Conservation (phyloP, 805 yeast species). For the Myxozyma nipponensis region DNA sequence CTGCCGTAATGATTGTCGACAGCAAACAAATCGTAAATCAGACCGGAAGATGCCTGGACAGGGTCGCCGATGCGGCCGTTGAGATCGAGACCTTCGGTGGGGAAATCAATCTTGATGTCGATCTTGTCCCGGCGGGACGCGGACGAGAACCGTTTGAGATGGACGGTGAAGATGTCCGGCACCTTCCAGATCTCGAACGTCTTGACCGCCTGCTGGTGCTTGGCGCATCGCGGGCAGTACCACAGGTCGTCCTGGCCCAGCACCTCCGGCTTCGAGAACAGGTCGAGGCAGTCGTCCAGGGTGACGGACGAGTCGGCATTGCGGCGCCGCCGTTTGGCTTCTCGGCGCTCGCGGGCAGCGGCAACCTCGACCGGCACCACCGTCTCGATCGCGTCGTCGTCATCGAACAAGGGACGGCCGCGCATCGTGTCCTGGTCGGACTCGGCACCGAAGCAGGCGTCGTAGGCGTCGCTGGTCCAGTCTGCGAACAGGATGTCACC, state of each 20-base stretch:
- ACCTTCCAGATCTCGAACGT: constrained; percentile 89
- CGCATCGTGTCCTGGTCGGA: constrained; percentile 41
- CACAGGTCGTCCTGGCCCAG: constrained; percentile 85
- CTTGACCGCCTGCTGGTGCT: constrained; percentile 85
- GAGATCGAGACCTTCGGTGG: constrained; percentile 77
- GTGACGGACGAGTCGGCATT: constrained; percentile 39
- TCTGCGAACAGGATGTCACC: constrained; percentile 56
- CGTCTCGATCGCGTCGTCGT: constrained; percentile 46
- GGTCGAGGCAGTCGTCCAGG: constrained; percentile 66
- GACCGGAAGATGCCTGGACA: constrained; percentile 29
- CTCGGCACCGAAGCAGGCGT: constrained; percentile 48
- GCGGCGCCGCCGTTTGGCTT: constrained; percentile 5
- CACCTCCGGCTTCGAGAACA: constrained; percentile 77
- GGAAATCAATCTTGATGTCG: constrained; percentile 78
- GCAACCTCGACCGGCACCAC: constrained; percentile 56
- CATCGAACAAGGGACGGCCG: constrained; percentile 55
- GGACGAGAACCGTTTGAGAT: constrained; percentile 77
- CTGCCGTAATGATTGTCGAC: constrained; percentile 97
- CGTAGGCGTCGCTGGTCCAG: constrained; percentile 53
- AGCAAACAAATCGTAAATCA: constrained; percentile 79
- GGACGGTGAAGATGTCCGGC: constrained; percentile 86
- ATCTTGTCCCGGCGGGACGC: constrained; percentile 81
- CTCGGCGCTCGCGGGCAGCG: constrained; percentile 32
- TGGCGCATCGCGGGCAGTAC: constrained; percentile 89
- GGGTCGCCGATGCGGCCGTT: constrained; percentile 49